Conservation (phyloP, 129 eudicot species). For the Saposhnikovia divaricata region DNA sequence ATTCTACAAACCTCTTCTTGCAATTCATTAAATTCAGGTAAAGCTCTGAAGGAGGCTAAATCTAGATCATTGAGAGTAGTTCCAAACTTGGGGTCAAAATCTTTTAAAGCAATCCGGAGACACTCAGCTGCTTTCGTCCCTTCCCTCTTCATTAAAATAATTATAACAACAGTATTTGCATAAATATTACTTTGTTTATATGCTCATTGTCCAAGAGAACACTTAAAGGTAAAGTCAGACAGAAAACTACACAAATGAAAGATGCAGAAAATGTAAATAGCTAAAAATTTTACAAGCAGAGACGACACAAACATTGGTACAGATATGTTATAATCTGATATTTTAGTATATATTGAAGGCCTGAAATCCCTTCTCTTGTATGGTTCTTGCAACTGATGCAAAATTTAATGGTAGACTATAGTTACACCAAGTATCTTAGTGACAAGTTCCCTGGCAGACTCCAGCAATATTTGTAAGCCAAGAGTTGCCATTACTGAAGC, state of each 20-base stretch:
- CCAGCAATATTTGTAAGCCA: constrained; percentile 80
- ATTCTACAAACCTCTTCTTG: constrained; percentile 83
- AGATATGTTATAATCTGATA: neutral
- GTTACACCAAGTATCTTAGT: constrained; percentile 34
- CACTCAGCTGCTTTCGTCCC: constrained; percentile 82
- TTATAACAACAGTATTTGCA: constrained; percentile 10
- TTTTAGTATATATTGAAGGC: neutral
- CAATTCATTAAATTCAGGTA: constrained; percentile 79
- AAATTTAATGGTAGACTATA: neutral
- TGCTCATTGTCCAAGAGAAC: no score
- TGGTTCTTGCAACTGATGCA: no score
- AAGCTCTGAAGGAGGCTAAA: constrained; percentile 88
- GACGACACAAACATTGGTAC: neutral
- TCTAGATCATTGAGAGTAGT: constrained; percentile 97
- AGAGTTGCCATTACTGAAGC: constrained; percentile 97
- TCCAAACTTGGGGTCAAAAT: constrained; percentile 78
- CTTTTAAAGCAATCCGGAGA: constrained; percentile 86
- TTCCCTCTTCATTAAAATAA: constrained; percentile 76
- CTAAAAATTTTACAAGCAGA: neutral
- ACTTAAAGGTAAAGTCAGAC: no score
- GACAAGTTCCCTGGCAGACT: constrained; percentile 57
- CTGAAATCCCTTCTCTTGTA: no score
- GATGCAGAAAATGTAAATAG: neutral
- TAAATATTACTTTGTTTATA: no score
- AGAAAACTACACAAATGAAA: no score